Conservation (phyloP, 2,329 filamentous ascomycete genomes). For the Aspergillus phoenicis region DNA sequence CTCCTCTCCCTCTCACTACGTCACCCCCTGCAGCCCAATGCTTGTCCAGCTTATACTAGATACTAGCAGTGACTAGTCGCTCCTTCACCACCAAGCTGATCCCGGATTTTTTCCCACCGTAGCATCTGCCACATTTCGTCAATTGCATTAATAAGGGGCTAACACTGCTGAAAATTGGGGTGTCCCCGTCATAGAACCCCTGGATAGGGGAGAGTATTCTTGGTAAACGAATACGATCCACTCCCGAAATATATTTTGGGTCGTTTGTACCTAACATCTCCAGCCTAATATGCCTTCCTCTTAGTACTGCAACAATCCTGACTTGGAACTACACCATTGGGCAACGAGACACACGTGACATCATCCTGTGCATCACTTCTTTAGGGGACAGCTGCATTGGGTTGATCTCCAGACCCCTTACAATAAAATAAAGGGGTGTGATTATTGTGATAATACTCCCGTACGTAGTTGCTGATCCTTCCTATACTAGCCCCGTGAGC, state of each 20-base stretch:
- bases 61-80: background rate
- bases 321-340: background rate
- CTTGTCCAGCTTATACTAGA: too few relatives aligned
- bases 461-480: background rate
- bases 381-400: background rate
- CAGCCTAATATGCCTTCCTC: background rate
- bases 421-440: background rate
- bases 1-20: background rate
- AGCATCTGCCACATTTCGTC: background rate
- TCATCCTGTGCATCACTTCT: background rate
- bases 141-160: too few relatives aligned
- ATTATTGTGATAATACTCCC: background rate
- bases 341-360: background rate
- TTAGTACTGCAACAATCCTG: too few relatives aligned
- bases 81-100: background rate
- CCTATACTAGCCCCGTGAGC: background rate
- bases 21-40: slow-evolving; percentile 1
- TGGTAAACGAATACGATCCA: background rate
- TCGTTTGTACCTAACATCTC: background rate
- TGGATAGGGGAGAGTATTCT: background rate
- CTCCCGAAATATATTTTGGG: background rate
- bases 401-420: background rate
- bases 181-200: background rate
- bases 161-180: too few relatives aligned
- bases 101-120: background rate